Percentiles rank a stretch among this genome's conserved stretches.
Conservation (phyloP, 2,329 filamentous ascomycete species). For the Phyllosticta citribraziliensis region DNA sequence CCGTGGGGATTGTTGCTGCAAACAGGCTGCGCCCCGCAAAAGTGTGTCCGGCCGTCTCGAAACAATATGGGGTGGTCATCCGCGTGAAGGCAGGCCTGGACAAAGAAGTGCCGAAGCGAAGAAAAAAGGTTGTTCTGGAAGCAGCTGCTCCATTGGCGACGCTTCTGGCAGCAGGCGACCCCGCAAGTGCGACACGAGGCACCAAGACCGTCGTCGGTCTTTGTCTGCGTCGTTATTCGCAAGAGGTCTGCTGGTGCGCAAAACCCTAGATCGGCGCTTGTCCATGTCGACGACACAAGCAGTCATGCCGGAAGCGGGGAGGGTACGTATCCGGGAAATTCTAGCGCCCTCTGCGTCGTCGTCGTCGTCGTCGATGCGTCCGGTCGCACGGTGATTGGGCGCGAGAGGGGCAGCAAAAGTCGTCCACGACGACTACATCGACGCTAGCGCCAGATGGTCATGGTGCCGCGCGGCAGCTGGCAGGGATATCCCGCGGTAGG, state of each 20-base stretch:
- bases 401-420: background rate
- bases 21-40: background rate
- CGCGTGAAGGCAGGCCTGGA: background rate
- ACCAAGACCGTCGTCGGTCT: background rate
- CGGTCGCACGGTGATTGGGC: background rate
- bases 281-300: background rate
- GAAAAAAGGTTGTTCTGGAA: background rate
- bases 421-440: background rate
- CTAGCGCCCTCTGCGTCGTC: too few relatives aligned
- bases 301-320: conserved; percentile 6
- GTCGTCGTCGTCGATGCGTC: background rate
- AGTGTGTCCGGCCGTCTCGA: too few relatives aligned
- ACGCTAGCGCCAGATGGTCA: background rate
- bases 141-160: background rate
- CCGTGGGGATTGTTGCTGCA: background rate
- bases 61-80: background rate
- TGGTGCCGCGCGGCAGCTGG: background rate
- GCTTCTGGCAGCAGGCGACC: background rate
- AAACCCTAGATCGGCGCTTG: background rate
- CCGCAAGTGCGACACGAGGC: background rate
- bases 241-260: background rate
- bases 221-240: background rate
- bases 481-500: background rate
- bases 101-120: background rate
- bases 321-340: background rate